Conservation (phyloP, 495 filamentous ascomycete species). For the Penicillium cosmopolitanum region DNA sequence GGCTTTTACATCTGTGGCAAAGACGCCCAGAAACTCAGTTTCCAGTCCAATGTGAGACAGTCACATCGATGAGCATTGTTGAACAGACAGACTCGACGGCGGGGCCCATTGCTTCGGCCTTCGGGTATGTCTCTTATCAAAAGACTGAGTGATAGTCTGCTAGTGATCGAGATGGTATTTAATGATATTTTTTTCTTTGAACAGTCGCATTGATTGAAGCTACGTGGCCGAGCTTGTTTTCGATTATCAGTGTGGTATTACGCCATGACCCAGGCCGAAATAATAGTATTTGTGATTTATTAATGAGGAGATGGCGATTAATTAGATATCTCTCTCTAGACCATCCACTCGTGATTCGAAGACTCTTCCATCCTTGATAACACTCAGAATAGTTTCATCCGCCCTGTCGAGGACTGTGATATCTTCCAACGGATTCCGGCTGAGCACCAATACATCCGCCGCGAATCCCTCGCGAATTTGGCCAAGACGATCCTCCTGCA, state of each 20-base stretch:
- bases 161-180: neutral
- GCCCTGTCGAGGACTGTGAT: constrained; percentile 50
- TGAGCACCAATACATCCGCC: constrained; percentile 48
- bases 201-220: neutral
- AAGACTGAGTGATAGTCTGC: neutral
- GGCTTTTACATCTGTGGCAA: neutral
- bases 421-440: constrained; percentile 54
- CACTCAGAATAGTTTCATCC: constrained; percentile 45
- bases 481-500: constrained; percentile 45
- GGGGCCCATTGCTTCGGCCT: neutral
- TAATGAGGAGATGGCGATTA: neutral
- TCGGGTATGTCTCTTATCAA: neutral
- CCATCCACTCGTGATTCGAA: constrained; percentile 8
- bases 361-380: constrained; percentile 54
- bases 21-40: neutral
- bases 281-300: neutral
- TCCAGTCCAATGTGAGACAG: neutral
- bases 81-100: neutral
- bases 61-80: neutral
- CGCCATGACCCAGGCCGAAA: neutral
- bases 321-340: constrained; percentile 4
- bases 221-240: neutral
- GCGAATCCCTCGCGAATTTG: constrained; percentile 42
- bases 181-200: neutral
- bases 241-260: neutral